Conservation (phyloP, 2,329 filamentous ascomycete genomes). For the Paecilomyces fulvus region DNA sequence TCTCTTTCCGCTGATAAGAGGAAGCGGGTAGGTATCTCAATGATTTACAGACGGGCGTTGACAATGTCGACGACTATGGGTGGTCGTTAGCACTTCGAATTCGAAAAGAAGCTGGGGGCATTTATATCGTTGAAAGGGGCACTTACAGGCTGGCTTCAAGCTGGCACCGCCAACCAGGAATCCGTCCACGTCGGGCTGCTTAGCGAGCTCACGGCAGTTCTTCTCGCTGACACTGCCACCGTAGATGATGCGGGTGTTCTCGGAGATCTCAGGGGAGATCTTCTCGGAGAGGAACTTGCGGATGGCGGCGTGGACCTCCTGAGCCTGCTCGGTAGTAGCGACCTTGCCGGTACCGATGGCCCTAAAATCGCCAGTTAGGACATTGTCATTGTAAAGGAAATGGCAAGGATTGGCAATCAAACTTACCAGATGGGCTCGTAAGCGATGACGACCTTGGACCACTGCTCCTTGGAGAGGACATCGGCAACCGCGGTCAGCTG, state of each 20-base stretch:
- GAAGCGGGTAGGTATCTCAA: background rate
- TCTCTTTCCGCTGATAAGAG: background rate
- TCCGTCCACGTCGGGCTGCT: conserved; percentile 91
- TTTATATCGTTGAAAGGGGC: background rate
- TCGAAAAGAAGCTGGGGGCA: conserved; percentile 4
- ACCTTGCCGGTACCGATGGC: conserved; percentile 87
- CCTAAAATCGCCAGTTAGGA: conserved; percentile 25
- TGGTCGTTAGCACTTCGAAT: conserved; percentile 5
- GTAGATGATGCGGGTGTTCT: conserved; percentile 89
- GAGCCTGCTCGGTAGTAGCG: conserved; percentile 78
- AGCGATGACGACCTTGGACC: conserved; percentile 89
- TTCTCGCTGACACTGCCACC: conserved; percentile 95
- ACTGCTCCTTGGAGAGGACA: conserved; percentile 60
- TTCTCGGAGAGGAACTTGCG: conserved; percentile 72
- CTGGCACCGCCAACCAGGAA: conserved; percentile 95
- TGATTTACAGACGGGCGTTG: conserved; percentile 48
- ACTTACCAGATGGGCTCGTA: conserved; percentile 99
- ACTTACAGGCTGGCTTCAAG: conserved; percentile 88
- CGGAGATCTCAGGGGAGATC: conserved; percentile 68
- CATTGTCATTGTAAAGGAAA: background rate
- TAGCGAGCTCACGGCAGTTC: conserved; percentile 90
- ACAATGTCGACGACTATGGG: conserved; percentile 56
- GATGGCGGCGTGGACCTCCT: conserved; percentile 89
- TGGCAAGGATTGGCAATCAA: conserved; percentile 4
- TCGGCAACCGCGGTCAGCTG: conserved; percentile 79